A percentile compares a stretch with the other conserved stretches of the same genome.
Conservation (phyloP, 768 basidiomycete species). For the Rhizopogon vinicolor region DNA sequence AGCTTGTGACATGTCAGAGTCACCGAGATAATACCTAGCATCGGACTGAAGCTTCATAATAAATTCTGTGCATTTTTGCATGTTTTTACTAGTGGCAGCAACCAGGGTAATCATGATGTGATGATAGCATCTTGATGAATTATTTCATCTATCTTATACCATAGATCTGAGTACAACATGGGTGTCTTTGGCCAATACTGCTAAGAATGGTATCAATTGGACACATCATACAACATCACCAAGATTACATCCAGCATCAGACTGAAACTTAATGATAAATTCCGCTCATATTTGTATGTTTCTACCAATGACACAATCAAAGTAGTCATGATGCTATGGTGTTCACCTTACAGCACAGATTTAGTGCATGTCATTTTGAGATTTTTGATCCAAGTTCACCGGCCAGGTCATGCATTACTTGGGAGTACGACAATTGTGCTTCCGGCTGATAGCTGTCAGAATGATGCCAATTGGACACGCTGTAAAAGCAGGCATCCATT, state of each 20-base stretch:
- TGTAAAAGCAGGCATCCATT: not conserved
- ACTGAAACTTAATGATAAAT: not conserved
- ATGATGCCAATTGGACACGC: not conserved
- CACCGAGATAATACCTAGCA: not conserved
- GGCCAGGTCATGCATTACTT: not conserved
- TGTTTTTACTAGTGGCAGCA: not conserved
- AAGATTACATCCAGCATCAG: not conserved
- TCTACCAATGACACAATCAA: not conserved
- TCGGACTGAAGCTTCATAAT: not conserved
- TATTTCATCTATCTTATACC: not conserved
- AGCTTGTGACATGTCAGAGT: not conserved
- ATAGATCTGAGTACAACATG: too few relatives aligned
- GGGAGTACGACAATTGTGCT: not conserved
- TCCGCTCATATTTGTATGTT: not conserved
- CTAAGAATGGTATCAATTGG: too few relatives aligned
- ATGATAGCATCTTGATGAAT: not conserved
- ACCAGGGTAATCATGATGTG: not conserved
- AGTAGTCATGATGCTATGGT: not conserved
- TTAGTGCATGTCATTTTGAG: not conserved
- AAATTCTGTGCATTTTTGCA: not conserved
- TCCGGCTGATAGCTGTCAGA: not conserved
- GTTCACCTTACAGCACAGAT: not conserved
- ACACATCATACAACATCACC: too few relatives aligned
- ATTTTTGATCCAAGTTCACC: not conserved
- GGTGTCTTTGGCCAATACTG: too few relatives aligned